Evolutionary conservation across 768 basidiomycete genomes (phyloP), one percentile per base, ranked within the genome.

Genomic region (Myochromella boudieri): DNA sequence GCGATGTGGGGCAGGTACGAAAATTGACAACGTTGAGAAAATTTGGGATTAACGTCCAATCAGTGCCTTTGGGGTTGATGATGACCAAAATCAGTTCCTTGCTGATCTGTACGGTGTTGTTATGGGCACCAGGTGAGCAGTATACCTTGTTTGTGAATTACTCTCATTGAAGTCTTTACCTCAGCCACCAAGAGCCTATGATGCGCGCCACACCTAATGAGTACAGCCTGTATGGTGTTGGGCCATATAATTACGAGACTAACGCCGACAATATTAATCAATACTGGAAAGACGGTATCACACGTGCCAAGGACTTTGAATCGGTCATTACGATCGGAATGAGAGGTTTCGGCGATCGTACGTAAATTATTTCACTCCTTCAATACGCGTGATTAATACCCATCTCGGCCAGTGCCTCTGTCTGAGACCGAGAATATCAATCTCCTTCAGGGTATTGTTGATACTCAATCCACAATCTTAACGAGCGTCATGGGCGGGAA

Each of bases 101-200:
- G 86, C 85, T 2, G 77, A 86, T 53, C 68, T 64, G 41, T 85
- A 79, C 61, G 85, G 81, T 26, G 73, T 87, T 34, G 84, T 81
- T 21, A 86, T 86, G 82, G 82, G 85, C 36, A 85, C 85, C 1
- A 83, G 77, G 77, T 72, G 27, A 25, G 60, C 42, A 5, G 11
- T 11, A 14, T 31, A 20, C 31, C n/a, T 18, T 34, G 28, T 29
- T 14, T 29, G 6, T n/a, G 14, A 6, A 11, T 29, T 15, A 12
- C 8, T 22, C 38, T 12, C 15, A 4, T 27, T 17, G 27, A 37
- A 8, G 25, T 44, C 18, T 43, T 24, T 27, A 21, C 25, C 26
- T 24, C 26, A 78, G 78, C 61, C 83, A 85, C 60, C 79, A 87
- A 60, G 85, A 88, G 56, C 85, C 86, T 11, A 85, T 86, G 81